Evolutionary conservation across 805 yeast genomes (phyloP), one percentile per base, ranked within the genome.

Genomic region (Naumovozyma dairenensis): DNA sequence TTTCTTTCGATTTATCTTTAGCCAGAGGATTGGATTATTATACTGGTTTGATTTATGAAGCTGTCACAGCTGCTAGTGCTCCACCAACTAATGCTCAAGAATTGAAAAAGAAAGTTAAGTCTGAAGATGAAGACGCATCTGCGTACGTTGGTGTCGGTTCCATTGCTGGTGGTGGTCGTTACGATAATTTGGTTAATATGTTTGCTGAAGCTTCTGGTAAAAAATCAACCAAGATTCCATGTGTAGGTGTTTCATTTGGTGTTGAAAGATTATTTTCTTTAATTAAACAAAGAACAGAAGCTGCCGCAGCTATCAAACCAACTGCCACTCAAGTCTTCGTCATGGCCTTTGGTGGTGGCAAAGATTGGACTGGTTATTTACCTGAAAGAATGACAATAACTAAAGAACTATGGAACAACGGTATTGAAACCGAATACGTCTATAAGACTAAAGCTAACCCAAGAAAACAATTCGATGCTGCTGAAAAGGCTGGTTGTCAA

Each of bases 331-430:
- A 92, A 59, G 97, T 84, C 10, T 92, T 69, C 53, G 80, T 92
- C 32, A 87, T 92, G 96, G 97, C 98, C 1, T 87, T 92, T 53
- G 98, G 98, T 45, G 97, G 96, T 51, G 98, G 97, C 51, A 82
- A 82, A 49, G 93, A 80, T 41, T 87, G 96, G 96, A 76, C 69
- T 39, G 98, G 97, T 5, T 85, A 83, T 65, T 65, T 92, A 51
- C 73, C 77, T 37, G 96, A 92, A 65, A 80, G 98, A 66, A 86
- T 92, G 95, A 49, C 70, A 20, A 72, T 92, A 30, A 76, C 96
- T 34, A 79, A 84, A 51, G 59, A 67, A 48, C 70, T 92, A 48
- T 92, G 98, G 98, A 67, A 67, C 26, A 80, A 80, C 6, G 96
- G 92, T 22, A 77, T 92, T 44, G 93, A 84, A 56, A 69, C 94